A percentile compares a stretch with the other conserved stretches of the same genome.
phyloP scores from a whole-genome alignment of 2,329 filamentous ascomycete genomes.

The Allantophomopsis lycopodina region DNA sequence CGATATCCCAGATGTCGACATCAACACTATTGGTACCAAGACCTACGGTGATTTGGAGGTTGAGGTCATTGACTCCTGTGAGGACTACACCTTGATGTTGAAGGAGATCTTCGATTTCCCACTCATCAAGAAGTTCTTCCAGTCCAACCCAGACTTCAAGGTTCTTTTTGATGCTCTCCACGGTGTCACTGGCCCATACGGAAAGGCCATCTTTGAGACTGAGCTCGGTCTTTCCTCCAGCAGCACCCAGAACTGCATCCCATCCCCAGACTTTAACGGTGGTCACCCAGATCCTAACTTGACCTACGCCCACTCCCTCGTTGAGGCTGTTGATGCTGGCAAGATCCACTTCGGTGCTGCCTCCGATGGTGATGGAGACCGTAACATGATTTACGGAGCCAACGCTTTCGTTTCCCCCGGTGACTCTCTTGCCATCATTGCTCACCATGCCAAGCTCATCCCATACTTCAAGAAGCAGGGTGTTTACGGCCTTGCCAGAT shows the following conservation, averaged over 20 bases:
- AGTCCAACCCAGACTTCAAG: constrained; percentile 81
- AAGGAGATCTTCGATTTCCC: constrained; percentile 98
- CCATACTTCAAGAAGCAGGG: constrained; percentile 98
- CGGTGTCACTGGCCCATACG: constrained; percentile 93
- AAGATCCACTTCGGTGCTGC: constrained; percentile 92
- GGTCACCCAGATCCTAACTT: constrained; percentile 97
- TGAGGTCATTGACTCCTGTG: constrained; percentile 85
- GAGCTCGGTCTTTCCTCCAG: constrained; percentile 71
- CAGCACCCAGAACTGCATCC: constrained; percentile 83
- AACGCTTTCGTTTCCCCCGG: constrained; percentile 94
- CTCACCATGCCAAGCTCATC: constrained; percentile 90
- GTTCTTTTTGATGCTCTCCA: constrained; percentile 89
- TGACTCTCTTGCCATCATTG: constrained; percentile 95
- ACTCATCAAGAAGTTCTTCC: constrained; percentile 88
- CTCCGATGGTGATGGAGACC: constrained; percentile 92
- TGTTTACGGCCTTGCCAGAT: constrained; percentile 86
- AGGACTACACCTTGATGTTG: constrained; percentile 88
- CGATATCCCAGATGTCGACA: constrained; percentile 76
- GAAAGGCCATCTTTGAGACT: constrained; percentile 84
- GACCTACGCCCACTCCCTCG: constrained; percentile 88
- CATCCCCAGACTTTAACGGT: constrained; percentile 89
- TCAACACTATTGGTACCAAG: constrained; percentile 67
- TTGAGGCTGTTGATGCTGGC: constrained; percentile 84
- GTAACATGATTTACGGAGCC: constrained; percentile 99
- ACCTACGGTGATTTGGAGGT: constrained; percentile 82